Evolutionary conservation across 805 yeast genomes (phyloP).

Genomic region (Yamadazyma ubonensis): DNA sequence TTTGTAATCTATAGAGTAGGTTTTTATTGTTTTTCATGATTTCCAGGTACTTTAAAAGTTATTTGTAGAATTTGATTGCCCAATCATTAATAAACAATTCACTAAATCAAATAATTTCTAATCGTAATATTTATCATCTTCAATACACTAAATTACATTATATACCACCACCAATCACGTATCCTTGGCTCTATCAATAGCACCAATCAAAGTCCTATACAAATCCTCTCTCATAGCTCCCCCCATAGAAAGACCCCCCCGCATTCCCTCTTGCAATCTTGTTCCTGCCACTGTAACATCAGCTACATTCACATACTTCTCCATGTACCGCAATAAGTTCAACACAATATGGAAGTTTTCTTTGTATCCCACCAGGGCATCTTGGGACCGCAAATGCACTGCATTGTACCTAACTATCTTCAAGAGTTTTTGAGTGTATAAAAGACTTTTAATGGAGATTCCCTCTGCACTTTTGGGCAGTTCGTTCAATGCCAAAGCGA

Average conservation of each 20-base stretch:
- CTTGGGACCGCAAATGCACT: slow-evolving; percentile 1
- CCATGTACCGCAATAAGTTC: slow-evolving; percentile 28
- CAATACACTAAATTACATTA: background rate
- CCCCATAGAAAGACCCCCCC: slow-evolving; percentile 3
- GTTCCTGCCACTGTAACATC: slow-evolving; percentile 2
- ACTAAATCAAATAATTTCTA: too few species aligned
- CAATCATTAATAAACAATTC: too few species aligned
- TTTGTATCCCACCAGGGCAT: slow-evolving; percentile 1
- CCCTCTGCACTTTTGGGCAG: slow-evolving; percentile 16
- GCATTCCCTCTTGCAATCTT: slow-evolving; percentile 4
- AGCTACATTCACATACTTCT: background rate
- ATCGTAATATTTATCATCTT: background rate
- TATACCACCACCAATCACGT: background rate
- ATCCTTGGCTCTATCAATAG: slow-evolving; percentile 1
- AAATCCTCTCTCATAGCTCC: slow-evolving; percentile 3
- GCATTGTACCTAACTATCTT: slow-evolving; percentile 32
- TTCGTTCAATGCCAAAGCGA: slow-evolving; percentile 27
- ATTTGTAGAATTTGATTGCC: too few species aligned
- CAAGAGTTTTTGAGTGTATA: slow-evolving; percentile 37
- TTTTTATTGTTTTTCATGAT: too few species aligned
- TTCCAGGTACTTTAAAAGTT: too few species aligned
- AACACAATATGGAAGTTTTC: slow-evolving; percentile 9
- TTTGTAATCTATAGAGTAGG: too few species aligned
- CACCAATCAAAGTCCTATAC: background rate
- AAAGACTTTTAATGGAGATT: slow-evolving; percentile 23